These are phyloP conservation scores for Suillus alpinus DNA, from an alignment of 768 basidiomycete genomes.

Conservation along the genomic window DNA sequence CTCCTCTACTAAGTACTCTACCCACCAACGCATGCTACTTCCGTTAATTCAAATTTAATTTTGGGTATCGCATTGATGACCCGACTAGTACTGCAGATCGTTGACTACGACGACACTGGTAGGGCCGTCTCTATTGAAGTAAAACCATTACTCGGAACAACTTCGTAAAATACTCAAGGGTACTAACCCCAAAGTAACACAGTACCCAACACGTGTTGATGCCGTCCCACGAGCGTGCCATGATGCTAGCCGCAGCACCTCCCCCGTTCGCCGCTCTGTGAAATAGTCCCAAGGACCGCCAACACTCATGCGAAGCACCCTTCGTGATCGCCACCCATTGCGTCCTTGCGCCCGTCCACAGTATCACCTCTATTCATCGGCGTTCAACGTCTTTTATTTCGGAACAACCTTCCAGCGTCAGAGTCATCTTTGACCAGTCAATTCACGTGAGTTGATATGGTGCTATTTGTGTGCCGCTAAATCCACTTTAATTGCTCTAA, in stretches of 20 bases:
- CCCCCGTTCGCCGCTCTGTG: not conserved
- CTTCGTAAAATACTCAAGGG: slow-evolving; percentile 12
- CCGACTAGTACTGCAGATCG: not conserved
- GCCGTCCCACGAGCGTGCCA: slow-evolving; percentile 28
- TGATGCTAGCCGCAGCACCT: slow-evolving; percentile 24
- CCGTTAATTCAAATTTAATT: not conserved
- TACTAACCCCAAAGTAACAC: slow-evolving; percentile 27
- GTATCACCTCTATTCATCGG: not conserved
- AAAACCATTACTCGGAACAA: slow-evolving; percentile 24
- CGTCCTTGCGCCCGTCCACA: not conserved
- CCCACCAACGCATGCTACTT: not conserved
- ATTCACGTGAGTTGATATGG: not conserved
- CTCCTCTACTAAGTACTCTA: not conserved
- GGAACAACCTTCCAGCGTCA: not conserved
- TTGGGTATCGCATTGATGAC: not conserved
- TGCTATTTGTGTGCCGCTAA: not conserved
- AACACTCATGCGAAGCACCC: not conserved
- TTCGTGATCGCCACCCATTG: not conserved
- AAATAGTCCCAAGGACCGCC: slow-evolving; percentile 1
- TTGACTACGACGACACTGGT: not conserved
- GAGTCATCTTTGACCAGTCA: not conserved
- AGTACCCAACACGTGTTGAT: slow-evolving; percentile 27
- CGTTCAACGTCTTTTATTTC: not conserved
- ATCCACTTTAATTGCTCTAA: not conserved
- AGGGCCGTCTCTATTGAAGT: not conserved